Evolutionary conservation across 2,329 filamentous ascomycete genomes (phyloP).

Genomic region (Xylariaceae sp.): DNA sequence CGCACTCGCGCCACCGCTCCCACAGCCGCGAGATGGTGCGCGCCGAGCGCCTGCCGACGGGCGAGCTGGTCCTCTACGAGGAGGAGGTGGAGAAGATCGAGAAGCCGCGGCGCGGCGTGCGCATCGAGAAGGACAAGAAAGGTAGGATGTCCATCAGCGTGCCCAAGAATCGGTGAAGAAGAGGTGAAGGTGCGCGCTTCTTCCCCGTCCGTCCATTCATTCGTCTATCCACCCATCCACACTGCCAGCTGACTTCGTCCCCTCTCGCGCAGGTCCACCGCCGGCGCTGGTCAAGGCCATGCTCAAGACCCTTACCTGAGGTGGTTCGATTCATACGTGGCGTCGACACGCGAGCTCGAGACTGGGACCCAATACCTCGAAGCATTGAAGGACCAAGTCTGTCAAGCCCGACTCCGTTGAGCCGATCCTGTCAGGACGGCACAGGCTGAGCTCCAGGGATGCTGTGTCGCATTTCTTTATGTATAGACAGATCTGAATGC

Average conservation of each 20-base stretch:
- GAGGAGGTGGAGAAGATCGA: conserved; percentile 49
- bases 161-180: conserved; percentile 62
- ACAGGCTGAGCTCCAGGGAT: too few species aligned
- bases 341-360: too few species aligned
- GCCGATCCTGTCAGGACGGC: too few species aligned
- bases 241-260: conserved; percentile 7
- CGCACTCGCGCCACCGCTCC: conserved; percentile 22
- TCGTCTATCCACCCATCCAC: background rate
- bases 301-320: conserved; percentile 61
- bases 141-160: conserved; percentile 88
- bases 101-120: conserved; percentile 48
- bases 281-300: conserved; percentile 60
- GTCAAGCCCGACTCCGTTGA: too few species aligned
- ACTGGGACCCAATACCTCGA: too few species aligned
- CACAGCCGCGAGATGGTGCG: conserved; percentile 44
- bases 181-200: conserved; percentile 38
- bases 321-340: too few species aligned
- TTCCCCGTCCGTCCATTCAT: too few species aligned
- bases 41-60: conserved; percentile 51
- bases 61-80: conserved; percentile 57
- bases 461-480: too few species aligned
- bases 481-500: too few species aligned
- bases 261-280: conserved; percentile 47
- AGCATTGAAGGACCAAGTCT: too few species aligned
- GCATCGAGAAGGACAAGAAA: conserved; percentile 86